Base-by-base conservation (phyloP, 1,284 basidiomycete species). In the Wallemia ichthyophaga region DNA sequence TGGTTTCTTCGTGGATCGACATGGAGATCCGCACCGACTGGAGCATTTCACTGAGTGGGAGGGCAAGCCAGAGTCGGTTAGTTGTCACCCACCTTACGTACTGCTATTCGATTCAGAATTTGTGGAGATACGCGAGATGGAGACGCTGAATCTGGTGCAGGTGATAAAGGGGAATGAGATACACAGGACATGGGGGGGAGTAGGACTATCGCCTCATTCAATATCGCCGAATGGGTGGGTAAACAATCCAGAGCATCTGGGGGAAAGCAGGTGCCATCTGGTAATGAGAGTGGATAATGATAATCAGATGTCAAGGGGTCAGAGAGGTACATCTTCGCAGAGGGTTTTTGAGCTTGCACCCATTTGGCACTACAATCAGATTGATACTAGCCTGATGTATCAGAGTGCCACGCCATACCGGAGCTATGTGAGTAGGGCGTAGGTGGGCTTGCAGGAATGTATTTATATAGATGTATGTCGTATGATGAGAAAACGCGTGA, bases 41-140 rank as follows among this genome's bases (percentile, higher is more conserved):
- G 73, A 79, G 60, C 75, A 76, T 27, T 79, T 82, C 2, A 85
- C 95, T 65, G 89, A 95, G 68, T 96, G 91, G 88, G 91, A 96
- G 71, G 88, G 88, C 13, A 82, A 78, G 1, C 85, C 85, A 1
- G 83, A 87, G 65, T 80, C 78, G 53, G 85, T 88, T 26, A 85
- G 85, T 0, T 81, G 85, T 71, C 85, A 89, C 65, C 79, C 82
- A 58, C 86, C 87, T 0, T 91, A 89, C 65, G 75, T 96, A 58
- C 76, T 95, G 21, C 80, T 92, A 31, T 88, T 95, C 70, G 87
- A 92, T 67, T 75, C 79, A 19, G 80, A 85, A 27, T 95, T 95
- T 71, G 83, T 96, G 67, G 91, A 96, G 71, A 78, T 96, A 53
- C 79, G 91, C 27, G 83, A 94, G 66, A 78, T 83, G 64, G 73